Percentiles rank a stretch among this genome's conserved stretches.
Conservation (phyloP, 192 early-diverging fungal species). For the Linnemannia schmuckeri region DNA sequence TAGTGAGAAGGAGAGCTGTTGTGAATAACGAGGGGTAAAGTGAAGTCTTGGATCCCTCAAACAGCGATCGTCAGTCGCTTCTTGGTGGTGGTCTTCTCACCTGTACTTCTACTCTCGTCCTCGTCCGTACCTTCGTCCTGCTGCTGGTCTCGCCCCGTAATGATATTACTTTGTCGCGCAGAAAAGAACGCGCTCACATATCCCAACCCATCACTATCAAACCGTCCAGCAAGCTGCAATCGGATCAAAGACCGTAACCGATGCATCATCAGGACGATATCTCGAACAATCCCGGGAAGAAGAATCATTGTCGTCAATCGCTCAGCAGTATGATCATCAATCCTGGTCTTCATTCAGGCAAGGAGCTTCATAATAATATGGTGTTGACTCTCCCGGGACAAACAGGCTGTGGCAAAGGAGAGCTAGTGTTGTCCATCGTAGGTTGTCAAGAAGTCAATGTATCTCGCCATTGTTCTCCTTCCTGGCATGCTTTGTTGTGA, state of each 20-base stretch:
- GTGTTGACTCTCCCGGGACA: not conserved
- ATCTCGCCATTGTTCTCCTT: not conserved
- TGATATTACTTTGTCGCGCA: not conserved
- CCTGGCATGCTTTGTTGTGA: not conserved
- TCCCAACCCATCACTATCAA: not conserved
- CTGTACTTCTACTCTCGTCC: not conserved
- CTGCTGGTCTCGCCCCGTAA: not conserved
- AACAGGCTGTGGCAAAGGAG: not conserved
- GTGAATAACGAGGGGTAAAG: not conserved
- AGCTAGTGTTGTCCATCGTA: conserved; percentile 15
- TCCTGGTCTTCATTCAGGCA: not conserved
- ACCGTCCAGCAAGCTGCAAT: not conserved
- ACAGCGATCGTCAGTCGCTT: not conserved
- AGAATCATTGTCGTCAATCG: not conserved
- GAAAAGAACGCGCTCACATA: not conserved
- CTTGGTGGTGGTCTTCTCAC: not conserved
- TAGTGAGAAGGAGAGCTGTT: not conserved
- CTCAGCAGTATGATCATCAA: not conserved
- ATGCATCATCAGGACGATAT: not conserved
- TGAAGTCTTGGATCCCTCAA: conserved; percentile 4
- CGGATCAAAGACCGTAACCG: conserved; percentile 8
- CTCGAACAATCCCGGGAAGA: not conserved
- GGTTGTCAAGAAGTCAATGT: conserved; percentile 5
- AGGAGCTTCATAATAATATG: conserved; percentile 6
- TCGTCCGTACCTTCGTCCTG: not conserved